phyloP scores from a whole-genome alignment of 495 filamentous ascomycete genomes.

The Hypoxylon rickii region DNA sequence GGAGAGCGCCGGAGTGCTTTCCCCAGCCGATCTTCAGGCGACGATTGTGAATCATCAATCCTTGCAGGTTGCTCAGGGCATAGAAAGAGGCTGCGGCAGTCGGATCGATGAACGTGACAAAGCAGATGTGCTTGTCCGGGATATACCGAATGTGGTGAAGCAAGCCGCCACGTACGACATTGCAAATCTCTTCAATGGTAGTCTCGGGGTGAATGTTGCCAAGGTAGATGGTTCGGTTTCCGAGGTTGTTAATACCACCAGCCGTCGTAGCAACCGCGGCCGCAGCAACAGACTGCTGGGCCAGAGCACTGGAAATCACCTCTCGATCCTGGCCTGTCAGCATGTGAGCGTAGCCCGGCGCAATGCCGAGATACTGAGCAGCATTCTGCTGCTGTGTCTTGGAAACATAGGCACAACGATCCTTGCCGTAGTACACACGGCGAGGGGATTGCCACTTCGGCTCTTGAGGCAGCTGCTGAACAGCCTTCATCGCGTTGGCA shows the following conservation, averaged over 20 bases:
- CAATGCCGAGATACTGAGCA: conserved; percentile 95
- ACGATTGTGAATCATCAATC: conserved; percentile 98
- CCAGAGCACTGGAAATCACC: conserved; percentile 91
- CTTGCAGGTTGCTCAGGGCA: conserved; percentile 93
- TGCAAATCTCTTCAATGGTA: conserved; percentile 98
- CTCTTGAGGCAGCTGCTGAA: conserved; percentile 94
- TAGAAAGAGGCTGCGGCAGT: conserved; percentile 98
- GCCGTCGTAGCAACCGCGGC: conserved; percentile 96
- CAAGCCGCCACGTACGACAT: conserved; percentile 89
- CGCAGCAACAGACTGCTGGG: conserved; percentile 95
- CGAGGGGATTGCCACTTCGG: conserved; percentile 93
- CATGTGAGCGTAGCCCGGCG: conserved; percentile 95
- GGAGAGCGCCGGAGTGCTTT: conserved; percentile 96
- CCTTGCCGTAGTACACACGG: conserved; percentile 97
- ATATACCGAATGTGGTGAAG: conserved; percentile 99
- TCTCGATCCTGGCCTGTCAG: conserved; percentile 94
- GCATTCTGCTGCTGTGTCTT: conserved; percentile 99
- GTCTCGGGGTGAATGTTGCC: conserved; percentile 99
- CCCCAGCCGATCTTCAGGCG: conserved; percentile 99
- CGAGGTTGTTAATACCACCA: conserved; percentile 94
- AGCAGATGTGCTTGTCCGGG: conserved; percentile 99
- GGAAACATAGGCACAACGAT: conserved; percentile 96
- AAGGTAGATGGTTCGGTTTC: conserved; percentile 96
- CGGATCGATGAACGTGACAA: conserved; percentile 98
- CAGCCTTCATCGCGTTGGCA: conserved; percentile 98